Conservation (phyloP, 108 stramenopile species). For the Skeletonema marinoi region DNA sequence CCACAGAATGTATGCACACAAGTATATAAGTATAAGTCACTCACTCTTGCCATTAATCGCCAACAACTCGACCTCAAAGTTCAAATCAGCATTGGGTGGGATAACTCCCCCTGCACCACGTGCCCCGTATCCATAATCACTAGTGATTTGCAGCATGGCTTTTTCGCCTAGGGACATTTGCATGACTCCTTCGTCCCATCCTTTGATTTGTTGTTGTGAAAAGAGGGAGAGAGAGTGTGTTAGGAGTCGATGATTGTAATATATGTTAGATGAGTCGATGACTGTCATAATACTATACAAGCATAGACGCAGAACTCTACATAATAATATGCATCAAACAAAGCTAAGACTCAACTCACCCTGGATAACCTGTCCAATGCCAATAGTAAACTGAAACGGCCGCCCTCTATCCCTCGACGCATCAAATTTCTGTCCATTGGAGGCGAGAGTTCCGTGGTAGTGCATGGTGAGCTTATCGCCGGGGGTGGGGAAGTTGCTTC, state of each 20-base stretch:
- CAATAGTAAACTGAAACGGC: constrained; percentile 80
- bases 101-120: constrained; percentile 87
- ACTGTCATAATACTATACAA: too few species aligned
- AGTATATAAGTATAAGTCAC: too few species aligned
- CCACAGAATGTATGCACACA: too few species aligned
- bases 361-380: constrained; percentile 73
- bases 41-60: constrained; percentile 53
- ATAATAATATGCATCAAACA: too few species aligned
- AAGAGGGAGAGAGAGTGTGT: too few species aligned
- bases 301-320: too few species aligned
- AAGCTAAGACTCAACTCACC: too few species aligned
- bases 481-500: constrained; percentile 66
- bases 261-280: too few species aligned
- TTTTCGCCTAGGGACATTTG: constrained; percentile 77
- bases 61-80: constrained; percentile 78
- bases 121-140: constrained; percentile 86
- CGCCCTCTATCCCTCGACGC: constrained; percentile 66
- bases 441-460: constrained; percentile 77
- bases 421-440: constrained; percentile 80
- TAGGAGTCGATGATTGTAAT: too few species aligned
- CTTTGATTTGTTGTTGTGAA: too few species aligned
- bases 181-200: constrained; percentile 60
- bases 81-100: constrained; percentile 86
- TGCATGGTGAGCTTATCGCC: constrained; percentile 88
- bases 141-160: constrained; percentile 72